Conservation (phyloP, 1,284 basidiomycete species). For the Athelia psychrophila region DNA sequence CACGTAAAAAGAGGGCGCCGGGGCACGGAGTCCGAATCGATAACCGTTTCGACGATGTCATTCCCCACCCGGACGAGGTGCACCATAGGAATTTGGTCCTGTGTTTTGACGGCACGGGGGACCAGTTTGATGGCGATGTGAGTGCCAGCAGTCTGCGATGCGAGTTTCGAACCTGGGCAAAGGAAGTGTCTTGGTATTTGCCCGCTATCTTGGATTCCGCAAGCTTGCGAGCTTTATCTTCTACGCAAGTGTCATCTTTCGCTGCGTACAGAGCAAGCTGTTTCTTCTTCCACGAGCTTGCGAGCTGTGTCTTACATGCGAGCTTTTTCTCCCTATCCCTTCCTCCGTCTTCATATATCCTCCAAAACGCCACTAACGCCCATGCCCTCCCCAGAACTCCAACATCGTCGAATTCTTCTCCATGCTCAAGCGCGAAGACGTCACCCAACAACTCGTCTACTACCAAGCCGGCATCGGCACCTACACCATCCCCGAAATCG, state of each 20-base stretch:
- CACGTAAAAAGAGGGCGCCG: too few relatives aligned
- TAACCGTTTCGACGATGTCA: slow-evolving; percentile 18
- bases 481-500: slow-evolving; percentile 46
- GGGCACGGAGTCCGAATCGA: not conserved
- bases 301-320: too few relatives aligned
- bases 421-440: slow-evolving; percentile 51
- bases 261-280: too few relatives aligned
- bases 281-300: too few relatives aligned
- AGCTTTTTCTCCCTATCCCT: too few relatives aligned
- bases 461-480: slow-evolving; percentile 62
- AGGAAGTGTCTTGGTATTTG: too few relatives aligned
- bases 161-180: too few relatives aligned
- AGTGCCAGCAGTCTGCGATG: slow-evolving; percentile 20
- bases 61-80: slow-evolving; percentile 25
- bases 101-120: slow-evolving; percentile 57
- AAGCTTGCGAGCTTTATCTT: too few relatives aligned
- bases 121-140: slow-evolving; percentile 54
- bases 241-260: not conserved
- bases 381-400: slow-evolving; percentile 31
- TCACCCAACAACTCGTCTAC: slow-evolving; percentile 49
- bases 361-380: not conserved
- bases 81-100: slow-evolving; percentile 40
- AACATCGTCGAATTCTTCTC: slow-evolving; percentile 49
- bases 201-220: too few relatives aligned
- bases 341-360: too few relatives aligned